phyloP scores from a whole-genome alignment of 495 filamentous ascomycete species.

The Apiosordaria backusii region DNA sequence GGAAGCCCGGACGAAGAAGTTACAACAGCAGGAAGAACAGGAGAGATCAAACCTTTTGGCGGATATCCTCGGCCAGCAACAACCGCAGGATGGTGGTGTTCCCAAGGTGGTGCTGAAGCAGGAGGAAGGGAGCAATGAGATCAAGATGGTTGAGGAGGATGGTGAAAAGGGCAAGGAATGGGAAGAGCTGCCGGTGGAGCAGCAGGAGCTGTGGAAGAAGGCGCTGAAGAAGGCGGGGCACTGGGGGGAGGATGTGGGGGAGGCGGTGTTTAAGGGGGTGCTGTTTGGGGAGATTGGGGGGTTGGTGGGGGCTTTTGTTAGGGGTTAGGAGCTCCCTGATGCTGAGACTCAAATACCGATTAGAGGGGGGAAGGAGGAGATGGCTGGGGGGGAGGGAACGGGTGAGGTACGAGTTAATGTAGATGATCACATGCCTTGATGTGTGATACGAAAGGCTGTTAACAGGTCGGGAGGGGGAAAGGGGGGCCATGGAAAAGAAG shows the following conservation, averaged over 20 bases:
- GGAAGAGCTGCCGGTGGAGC: conserved; percentile 58
- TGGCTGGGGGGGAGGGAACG: neutral
- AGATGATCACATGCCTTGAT: too few species aligned
- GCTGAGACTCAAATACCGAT: conserved; percentile 1
- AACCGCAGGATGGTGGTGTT: neutral
- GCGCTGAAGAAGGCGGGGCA: conserved; percentile 65
- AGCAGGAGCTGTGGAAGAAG: conserved; percentile 65
- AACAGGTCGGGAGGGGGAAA: too few species aligned
- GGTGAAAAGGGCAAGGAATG: conserved; percentile 52
- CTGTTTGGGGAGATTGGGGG: conserved; percentile 68
- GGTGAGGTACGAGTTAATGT: too few species aligned
- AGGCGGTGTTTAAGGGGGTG: conserved; percentile 67
- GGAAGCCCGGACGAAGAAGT: neutral
- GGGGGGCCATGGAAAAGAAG: too few species aligned
- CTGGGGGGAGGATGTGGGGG: conserved; percentile 69
- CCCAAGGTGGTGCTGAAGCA: conserved; percentile 20
- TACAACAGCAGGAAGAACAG: neutral
- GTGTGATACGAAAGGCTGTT: too few species aligned
- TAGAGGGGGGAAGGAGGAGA: neutral
- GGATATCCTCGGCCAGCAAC: neutral
- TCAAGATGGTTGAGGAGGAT: conserved; percentile 46
- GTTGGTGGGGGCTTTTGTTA: conserved; percentile 50
- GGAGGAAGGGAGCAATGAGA: conserved; percentile 26
- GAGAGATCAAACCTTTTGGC: neutral
- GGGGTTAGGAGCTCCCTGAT: neutral